Evolutionary conservation across 2,329 filamentous ascomycete genomes (phyloP).

Genomic region (Pestalotiopsis sp.): DNA sequence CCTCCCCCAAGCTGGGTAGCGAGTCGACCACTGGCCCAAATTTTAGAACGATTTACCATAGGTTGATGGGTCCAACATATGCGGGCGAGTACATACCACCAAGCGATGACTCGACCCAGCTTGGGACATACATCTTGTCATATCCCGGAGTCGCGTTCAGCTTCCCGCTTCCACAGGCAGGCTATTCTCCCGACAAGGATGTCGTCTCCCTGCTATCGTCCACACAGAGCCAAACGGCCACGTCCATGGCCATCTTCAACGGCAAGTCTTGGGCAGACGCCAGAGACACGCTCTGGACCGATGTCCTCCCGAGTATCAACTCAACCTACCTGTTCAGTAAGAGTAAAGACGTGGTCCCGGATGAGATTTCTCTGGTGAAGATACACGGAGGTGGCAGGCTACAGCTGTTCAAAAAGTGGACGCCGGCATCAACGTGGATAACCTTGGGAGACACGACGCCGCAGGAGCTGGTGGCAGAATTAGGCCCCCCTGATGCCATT

Average conservation of each 20-base stretch:
- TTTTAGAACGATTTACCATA: conserved; percentile 89
- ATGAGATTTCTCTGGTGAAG: conserved; percentile 80
- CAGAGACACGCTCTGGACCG: conserved; percentile 74
- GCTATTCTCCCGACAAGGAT: conserved; percentile 75
- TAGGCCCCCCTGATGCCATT: conserved; percentile 91
- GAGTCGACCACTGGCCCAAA: conserved; percentile 60
- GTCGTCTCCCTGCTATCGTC: conserved; percentile 85
- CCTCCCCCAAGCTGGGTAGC: conserved; percentile 26
- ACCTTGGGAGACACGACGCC: conserved; percentile 82
- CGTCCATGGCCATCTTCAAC: conserved; percentile 86
- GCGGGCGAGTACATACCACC: conserved; percentile 87
- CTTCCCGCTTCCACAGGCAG: conserved; percentile 73
- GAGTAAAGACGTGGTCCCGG: conserved; percentile 76
- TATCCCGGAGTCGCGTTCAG: conserved; percentile 95
- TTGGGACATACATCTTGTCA: conserved; percentile 84
- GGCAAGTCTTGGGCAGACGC: conserved; percentile 90
- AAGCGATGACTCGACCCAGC: conserved; percentile 46
- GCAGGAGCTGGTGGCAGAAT: conserved; percentile 85
- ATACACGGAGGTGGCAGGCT: conserved; percentile 78
- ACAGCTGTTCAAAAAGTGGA: conserved; percentile 74
- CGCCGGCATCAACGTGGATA: conserved; percentile 67
- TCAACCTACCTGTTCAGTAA: conserved; percentile 68
- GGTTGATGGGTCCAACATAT: conserved; percentile 90
- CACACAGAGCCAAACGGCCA: conserved; percentile 72
- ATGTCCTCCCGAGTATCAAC: conserved; percentile 71